Evolutionary conservation across 176 grass and related monocot species (phyloP).

Genomic region (Chloris gayana): DNA sequence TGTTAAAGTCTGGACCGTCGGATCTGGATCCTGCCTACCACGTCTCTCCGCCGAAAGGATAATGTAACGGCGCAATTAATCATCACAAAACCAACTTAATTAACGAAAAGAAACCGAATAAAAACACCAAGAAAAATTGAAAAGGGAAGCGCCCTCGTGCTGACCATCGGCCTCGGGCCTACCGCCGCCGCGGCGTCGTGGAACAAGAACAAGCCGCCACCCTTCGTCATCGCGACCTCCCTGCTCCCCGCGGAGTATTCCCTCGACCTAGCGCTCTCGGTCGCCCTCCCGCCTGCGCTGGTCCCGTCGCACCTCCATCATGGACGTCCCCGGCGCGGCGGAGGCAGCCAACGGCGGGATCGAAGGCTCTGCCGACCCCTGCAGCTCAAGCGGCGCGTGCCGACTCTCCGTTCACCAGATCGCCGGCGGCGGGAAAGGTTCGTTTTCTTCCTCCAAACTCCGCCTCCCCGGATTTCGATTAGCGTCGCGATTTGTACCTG

Average conservation of each 20-base stretch:
- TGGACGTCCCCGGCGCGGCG: conserved; percentile 10
- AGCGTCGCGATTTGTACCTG: background rate
- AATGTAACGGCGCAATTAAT: conserved; percentile 16
- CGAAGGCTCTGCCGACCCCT: conserved; percentile 54
- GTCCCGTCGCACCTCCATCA: conserved; percentile 4
- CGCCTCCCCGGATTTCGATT: background rate
- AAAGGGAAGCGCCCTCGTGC: conserved; percentile 16
- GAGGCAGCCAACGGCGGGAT: conserved; percentile 51
- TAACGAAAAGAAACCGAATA: background rate
- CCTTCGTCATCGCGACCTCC: background rate
- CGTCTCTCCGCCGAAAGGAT: conserved; percentile 16
- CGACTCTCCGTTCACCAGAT: conserved; percentile 75
- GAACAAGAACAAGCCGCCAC: conserved; percentile 28
- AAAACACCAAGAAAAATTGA: background rate
- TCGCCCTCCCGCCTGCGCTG: background rate
- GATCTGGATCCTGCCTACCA: background rate
- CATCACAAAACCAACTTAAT: conserved; percentile 19
- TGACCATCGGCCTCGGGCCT: conserved; percentile 20
- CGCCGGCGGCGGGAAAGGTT: conserved; percentile 81
- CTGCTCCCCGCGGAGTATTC: conserved; percentile 9
- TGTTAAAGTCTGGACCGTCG: background rate
- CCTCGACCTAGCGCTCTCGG: background rate
- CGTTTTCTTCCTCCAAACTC: background rate
- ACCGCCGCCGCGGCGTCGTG: conserved; percentile 16
- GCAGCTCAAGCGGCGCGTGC: conserved; percentile 48